A percentile compares a stretch with the other conserved stretches of the same genome.
Evolutionary conservation across 2,329 filamentous ascomycete genomes (phyloP).

Genomic region (Cylindrodendrum hubeiense): DNA sequence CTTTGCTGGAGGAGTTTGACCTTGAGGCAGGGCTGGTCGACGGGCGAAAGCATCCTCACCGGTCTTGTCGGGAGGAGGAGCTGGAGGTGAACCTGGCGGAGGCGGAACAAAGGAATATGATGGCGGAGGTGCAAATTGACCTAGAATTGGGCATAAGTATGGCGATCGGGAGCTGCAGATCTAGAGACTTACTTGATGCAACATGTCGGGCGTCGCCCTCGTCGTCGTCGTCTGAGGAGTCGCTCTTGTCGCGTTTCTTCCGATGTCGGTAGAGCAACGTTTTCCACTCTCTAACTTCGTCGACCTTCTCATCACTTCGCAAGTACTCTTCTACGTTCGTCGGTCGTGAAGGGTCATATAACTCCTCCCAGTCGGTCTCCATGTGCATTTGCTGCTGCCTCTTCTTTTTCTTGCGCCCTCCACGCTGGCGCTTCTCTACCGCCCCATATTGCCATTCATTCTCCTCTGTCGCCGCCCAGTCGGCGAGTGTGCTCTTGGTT

Average conservation of each 20-base stretch:
- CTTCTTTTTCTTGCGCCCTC: slow-evolving; percentile 83
- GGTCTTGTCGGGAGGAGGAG: slow-evolving; percentile 66
- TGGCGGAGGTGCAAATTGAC: slow-evolving; percentile 71
- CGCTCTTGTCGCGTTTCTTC: slow-evolving; percentile 57
- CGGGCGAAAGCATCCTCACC: slow-evolving; percentile 79
- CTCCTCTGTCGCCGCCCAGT: slow-evolving; percentile 83
- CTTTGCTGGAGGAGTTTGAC: slow-evolving; percentile 48
- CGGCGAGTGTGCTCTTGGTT: slow-evolving; percentile 78
- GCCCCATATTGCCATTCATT: slow-evolving; percentile 81
- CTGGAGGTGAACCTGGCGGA: slow-evolving; percentile 61
- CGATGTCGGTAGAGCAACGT: slow-evolving; percentile 80
- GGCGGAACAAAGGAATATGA: slow-evolving; percentile 70
- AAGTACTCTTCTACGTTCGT: slow-evolving; percentile 89
- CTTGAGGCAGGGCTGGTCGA: slow-evolving; percentile 69
- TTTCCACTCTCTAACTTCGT: slow-evolving; percentile 88
- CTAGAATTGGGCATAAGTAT: slow-evolving; percentile 50
- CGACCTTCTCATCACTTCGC: slow-evolving; percentile 84
- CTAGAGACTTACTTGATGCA: slow-evolving; percentile 50
- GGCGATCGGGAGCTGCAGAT: neutral
- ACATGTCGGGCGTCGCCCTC: slow-evolving; percentile 45
- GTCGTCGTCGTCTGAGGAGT: slow-evolving; percentile 55
- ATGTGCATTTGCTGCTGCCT: slow-evolving; percentile 68
- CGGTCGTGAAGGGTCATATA: slow-evolving; percentile 87
- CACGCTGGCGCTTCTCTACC: slow-evolving; percentile 77
- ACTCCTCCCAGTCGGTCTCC: slow-evolving; percentile 88